Percentiles rank a stretch among this genome's conserved stretches.
Conservation (phyloP, 805 yeast genomes). For the Candida nitratophila region DNA sequence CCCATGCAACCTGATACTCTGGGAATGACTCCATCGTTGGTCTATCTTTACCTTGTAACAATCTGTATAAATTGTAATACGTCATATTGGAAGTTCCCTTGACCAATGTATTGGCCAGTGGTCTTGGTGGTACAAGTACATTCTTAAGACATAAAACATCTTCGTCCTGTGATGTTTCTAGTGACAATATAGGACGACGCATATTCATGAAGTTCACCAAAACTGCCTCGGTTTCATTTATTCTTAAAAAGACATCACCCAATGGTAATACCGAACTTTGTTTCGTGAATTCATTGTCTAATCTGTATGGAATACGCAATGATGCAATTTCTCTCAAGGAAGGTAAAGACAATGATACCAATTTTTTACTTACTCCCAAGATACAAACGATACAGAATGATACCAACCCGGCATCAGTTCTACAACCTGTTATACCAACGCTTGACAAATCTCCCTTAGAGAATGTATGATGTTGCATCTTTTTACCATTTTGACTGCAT, state of each 20-base stretch:
- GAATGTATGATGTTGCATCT: constrained; percentile 56
- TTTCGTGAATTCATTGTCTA: constrained; percentile 33
- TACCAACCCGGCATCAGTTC: constrained; percentile 12
- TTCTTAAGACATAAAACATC: constrained; percentile 68
- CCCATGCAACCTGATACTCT: constrained; percentile 54
- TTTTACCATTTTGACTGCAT: constrained; percentile 54
- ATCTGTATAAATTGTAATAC: constrained; percentile 50
- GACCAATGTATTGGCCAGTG: constrained; percentile 83
- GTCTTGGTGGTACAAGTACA: constrained; percentile 68
- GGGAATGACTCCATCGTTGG: constrained; percentile 43
- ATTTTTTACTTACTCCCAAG: constrained; percentile 19
- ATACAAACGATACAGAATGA: constrained; percentile 23
- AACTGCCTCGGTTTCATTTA: constrained; percentile 46
- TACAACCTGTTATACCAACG: constrained; percentile 44
- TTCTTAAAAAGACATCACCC: constrained; percentile 51
- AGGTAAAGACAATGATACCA: constrained; percentile 43
- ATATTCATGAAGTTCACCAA: constrained; percentile 43
- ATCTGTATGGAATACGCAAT: constrained; percentile 34
- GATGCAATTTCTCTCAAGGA: constrained; percentile 52
- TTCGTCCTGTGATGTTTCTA: constrained; percentile 20
- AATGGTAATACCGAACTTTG: constrained; percentile 36
- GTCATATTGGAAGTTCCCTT: constrained; percentile 60
- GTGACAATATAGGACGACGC: constrained; percentile 24
- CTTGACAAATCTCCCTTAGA: constrained; percentile 40
- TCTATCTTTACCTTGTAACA: constrained; percentile 73